phyloP scores from a whole-genome alignment of 1,139 yeast genomes.

The Fermentozyma sake region DNA sequence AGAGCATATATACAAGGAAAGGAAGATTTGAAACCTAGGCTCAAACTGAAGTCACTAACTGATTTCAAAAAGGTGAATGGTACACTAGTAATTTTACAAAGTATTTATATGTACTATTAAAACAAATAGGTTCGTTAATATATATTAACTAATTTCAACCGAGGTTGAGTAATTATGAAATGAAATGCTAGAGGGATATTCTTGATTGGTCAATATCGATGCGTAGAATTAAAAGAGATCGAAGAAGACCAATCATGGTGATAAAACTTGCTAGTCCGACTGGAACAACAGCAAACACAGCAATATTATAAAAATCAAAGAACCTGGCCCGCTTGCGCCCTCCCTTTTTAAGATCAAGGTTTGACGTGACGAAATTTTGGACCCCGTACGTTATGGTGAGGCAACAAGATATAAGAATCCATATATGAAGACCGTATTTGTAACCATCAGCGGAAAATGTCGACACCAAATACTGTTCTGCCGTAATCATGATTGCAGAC shows the following conservation, averaged over 20 bases:
- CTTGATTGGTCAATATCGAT: constrained; percentile 52
- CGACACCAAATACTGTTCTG: constrained; percentile 63
- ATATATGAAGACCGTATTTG: constrained; percentile 72
- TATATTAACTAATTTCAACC: no score
- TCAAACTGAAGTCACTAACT: no score
- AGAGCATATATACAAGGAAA: no score
- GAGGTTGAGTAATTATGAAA: no score
- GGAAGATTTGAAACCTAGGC: no score
- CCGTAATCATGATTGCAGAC: constrained; percentile 67
- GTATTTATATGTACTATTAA: no score
- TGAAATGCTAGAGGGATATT: constrained; percentile 1
- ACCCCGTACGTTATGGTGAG: constrained; percentile 78
- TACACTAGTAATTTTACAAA: no score
- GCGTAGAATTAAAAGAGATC: constrained; percentile 71
- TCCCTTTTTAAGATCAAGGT: constrained; percentile 50
- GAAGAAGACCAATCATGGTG: constrained; percentile 79
- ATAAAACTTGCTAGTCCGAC: constrained; percentile 92
- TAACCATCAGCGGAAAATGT: constrained; percentile 50
- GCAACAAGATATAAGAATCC: constrained; percentile 86
- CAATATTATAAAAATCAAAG: constrained; percentile 77
- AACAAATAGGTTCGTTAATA: no score
- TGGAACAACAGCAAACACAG: constrained; percentile 95
- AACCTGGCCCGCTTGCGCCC: constrained; percentile 50
- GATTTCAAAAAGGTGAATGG: no score
- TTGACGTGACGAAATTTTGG: constrained; percentile 87